These are phyloP conservation scores for Pythium volutum DNA, from an alignment of 352 stramenopile genomes.

Conservation along the genomic window DNA sequence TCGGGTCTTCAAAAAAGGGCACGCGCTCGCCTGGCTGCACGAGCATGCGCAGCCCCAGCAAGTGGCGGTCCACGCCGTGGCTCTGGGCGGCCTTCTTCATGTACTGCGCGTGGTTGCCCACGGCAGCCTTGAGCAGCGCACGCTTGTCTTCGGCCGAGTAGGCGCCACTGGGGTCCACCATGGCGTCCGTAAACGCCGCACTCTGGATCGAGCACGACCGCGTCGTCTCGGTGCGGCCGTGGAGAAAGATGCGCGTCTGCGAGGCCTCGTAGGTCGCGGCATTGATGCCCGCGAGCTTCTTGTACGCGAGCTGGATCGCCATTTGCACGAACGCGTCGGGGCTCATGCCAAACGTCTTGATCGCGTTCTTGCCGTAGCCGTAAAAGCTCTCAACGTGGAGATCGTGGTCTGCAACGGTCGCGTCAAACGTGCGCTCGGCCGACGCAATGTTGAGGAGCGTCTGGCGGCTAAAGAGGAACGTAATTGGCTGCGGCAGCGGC, in stretches of 20 bases:
- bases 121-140: constrained; percentile 1
- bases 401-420: constrained; percentile 83
- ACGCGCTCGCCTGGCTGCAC: constrained; percentile 45
- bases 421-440: constrained; percentile 60
- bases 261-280: constrained; percentile 93
- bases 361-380: constrained; percentile 84
- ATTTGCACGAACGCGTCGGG: constrained; percentile 96
- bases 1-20: constrained; percentile 69
- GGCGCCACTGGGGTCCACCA: constrained; percentile 49
- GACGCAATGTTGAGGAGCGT: constrained; percentile 46
- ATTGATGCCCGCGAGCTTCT: constrained; percentile 63
- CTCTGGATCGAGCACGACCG: constrained; percentile 79
- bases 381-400: constrained; percentile 86
- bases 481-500: constrained; percentile 36
- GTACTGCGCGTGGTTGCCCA: constrained; percentile 46
- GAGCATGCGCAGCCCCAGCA: constrained; percentile 88
- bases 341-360: constrained; percentile 90
- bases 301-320: constrained; percentile 93
- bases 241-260: constrained; percentile 92
- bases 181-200: constrained; percentile 84
- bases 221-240: constrained; percentile 93
- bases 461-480: constrained; percentile 48
- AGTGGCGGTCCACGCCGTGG: constrained; percentile 91
- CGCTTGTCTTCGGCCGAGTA: constrained; percentile 23
- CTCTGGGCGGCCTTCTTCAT: constrained; percentile 70